Conservation (phyloP, 2,329 filamentous ascomycete genomes). For the Aspergillus aculeatus region DNA sequence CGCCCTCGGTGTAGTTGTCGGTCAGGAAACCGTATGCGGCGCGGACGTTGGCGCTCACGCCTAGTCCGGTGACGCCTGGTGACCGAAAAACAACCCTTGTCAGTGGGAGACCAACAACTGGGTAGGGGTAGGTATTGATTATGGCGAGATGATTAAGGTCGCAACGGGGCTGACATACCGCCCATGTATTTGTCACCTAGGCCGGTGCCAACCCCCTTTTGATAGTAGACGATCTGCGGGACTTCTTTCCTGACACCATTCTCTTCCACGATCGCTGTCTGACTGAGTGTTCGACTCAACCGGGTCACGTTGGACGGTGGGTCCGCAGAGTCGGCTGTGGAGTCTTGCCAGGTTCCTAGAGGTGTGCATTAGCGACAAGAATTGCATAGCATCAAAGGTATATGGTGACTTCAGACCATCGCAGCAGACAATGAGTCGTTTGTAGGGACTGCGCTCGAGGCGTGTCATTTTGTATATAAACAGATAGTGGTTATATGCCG, state of each 20-base stretch:
- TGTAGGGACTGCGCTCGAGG: slow-evolving; percentile 8
- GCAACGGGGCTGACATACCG: slow-evolving; percentile 7
- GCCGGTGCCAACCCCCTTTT: slow-evolving; percentile 40
- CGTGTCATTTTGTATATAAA: not conserved
- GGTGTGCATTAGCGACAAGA: not conserved
- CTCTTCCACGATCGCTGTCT: slow-evolving; percentile 27
- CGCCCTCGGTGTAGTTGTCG: slow-evolving; percentile 54
- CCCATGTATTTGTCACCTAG: slow-evolving; percentile 22
- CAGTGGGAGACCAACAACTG: too few relatives aligned
- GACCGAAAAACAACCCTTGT: not conserved
- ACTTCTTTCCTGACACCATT: slow-evolving; percentile 24
- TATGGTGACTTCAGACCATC: slow-evolving; percentile 24
- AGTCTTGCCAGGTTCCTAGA: slow-evolving; percentile 34
- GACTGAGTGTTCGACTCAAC: slow-evolving; percentile 35
- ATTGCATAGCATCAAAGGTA: not conserved
- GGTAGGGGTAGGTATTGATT: too few relatives aligned
- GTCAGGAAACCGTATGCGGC: slow-evolving; percentile 48
- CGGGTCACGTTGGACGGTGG: slow-evolving; percentile 43
- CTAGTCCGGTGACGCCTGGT: slow-evolving; percentile 18
- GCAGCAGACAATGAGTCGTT: slow-evolving; percentile 38
- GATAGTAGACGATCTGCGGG: slow-evolving; percentile 44
- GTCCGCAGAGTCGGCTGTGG: slow-evolving; percentile 26
- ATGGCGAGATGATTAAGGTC: too few relatives aligned
- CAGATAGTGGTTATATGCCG: not conserved
- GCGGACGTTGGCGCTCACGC: slow-evolving; percentile 26